Conservation (phyloP, 2,329 filamentous ascomycete species). For the Fusarium lateritium region DNA sequence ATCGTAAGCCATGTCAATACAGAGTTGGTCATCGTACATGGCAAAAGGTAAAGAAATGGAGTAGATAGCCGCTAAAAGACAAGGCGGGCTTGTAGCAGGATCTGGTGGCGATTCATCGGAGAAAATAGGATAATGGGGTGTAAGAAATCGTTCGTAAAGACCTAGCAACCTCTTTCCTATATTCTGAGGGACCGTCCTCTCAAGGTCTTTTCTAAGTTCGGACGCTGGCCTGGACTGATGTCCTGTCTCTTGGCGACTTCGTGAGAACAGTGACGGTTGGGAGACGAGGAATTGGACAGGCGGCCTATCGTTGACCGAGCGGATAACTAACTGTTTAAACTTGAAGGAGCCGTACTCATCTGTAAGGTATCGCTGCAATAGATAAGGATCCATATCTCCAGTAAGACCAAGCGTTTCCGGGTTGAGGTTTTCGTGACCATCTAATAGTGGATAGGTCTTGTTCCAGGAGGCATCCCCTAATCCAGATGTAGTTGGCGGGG, state of each 20-base stretch:
- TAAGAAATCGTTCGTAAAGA: background rate
- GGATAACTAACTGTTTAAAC: constrained; percentile 8
- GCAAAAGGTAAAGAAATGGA: constrained; percentile 1
- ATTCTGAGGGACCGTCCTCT: background rate
- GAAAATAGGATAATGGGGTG: constrained; percentile 5
- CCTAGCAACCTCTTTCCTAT: constrained; percentile 2
- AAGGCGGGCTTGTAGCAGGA: background rate
- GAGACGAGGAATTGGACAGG: background rate
- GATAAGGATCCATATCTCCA: constrained; percentile 15
- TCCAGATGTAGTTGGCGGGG: accelerated
- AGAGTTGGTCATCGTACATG: constrained; percentile 14
- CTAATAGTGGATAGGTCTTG: accelerated
- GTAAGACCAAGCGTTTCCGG: constrained; percentile 8
- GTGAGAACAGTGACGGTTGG: background rate
- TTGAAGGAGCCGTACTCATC: constrained; percentile 4
- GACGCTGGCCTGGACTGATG: background rate
- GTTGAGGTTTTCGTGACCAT: background rate
- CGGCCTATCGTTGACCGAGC: background rate
- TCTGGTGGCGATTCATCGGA: background rate
- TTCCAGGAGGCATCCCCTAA: accelerated
- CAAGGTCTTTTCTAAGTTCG: background rate
- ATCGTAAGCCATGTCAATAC: constrained; percentile 17
- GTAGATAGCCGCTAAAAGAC: background rate
- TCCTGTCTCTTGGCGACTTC: background rate
- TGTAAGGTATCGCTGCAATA: background rate